Conservation (phyloP, 805 yeast genomes). For the Saturnispora sanitii region DNA sequence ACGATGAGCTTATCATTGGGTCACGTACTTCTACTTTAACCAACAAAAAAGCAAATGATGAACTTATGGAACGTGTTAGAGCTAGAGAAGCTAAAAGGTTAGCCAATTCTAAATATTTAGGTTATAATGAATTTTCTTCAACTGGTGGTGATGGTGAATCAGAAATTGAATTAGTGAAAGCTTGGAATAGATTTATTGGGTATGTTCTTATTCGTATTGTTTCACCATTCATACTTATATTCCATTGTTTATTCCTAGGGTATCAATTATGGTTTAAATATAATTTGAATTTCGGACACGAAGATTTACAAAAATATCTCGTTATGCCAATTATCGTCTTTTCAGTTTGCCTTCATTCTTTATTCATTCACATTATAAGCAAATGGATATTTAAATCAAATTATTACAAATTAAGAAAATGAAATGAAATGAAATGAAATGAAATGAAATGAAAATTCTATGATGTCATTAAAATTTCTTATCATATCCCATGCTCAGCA, state of each 20-base stretch:
- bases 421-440: conserved; percentile 1
- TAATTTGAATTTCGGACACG: conserved; percentile 11
- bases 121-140: conserved; percentile 9
- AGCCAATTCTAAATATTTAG: conserved; percentile 8
- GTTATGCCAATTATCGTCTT: conserved; percentile 16
- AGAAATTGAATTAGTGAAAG: conserved; percentile 6
- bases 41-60: background rate
- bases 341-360: conserved; percentile 16
- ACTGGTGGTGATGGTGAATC: conserved; percentile 8
- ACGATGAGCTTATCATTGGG: conserved; percentile 16
- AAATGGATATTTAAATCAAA: conserved; percentile 19
- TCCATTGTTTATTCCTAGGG: conserved; percentile 18
- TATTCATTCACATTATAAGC: conserved; percentile 20
- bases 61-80: background rate
- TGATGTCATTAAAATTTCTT: no score
- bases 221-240: conserved; percentile 21
- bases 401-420: conserved; percentile 17
- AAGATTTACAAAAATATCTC: conserved; percentile 9
- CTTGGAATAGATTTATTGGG: conserved; percentile 22
- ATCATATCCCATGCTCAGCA: no score
- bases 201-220: conserved; percentile 19
- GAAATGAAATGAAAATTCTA: background rate
- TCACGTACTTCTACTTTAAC: conserved; percentile 6
- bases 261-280: conserved; percentile 15
- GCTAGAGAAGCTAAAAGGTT: background rate